These are phyloP conservation scores for Athelia psychrophila DNA, from an alignment of 1,284 basidiomycete species.

Conservation along the genomic window DNA sequence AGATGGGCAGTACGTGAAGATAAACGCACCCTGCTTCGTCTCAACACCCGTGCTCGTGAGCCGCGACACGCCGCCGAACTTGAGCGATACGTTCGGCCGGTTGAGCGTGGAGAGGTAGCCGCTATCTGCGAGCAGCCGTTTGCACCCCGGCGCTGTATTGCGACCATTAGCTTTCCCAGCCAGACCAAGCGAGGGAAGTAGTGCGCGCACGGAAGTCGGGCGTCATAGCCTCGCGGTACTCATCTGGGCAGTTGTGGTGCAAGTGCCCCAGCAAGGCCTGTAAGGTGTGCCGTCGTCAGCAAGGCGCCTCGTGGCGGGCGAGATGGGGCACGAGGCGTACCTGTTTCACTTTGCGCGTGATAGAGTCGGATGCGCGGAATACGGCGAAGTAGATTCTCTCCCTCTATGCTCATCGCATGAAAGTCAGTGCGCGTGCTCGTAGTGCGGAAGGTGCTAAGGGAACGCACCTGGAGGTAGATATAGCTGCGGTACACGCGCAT, in stretches of 20 bases:
- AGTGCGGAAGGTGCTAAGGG: too few species aligned
- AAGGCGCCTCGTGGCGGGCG: too few species aligned
- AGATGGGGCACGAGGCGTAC: neutral
- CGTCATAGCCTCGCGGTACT: constrained; percentile 37
- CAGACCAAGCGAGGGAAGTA: neutral
- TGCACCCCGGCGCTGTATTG: constrained; percentile 32
- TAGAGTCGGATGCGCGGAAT: too few species aligned
- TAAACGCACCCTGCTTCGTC: constrained; percentile 26
- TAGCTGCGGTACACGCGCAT: constrained; percentile 31
- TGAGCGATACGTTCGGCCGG: constrained; percentile 35
- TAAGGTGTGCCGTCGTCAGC: too few species aligned
- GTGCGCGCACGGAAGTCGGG: constrained; percentile 39
- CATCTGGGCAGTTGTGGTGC: constrained; percentile 29
- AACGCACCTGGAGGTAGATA: constrained; percentile 27
- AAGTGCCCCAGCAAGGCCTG: constrained; percentile 33
- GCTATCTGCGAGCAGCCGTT: constrained; percentile 33
- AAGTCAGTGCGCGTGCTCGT: too few species aligned
- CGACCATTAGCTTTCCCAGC: constrained; percentile 8
- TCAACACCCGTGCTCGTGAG: constrained; percentile 34
- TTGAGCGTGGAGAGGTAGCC: constrained; percentile 34
- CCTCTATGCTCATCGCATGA: too few species aligned
- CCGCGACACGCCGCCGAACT: constrained; percentile 31
- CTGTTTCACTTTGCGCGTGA: constrained; percentile 11
- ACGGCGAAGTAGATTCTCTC: constrained; percentile 4
- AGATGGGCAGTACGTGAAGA: too few species aligned